phyloP scores from a whole-genome alignment of 495 filamentous ascomycete species.

The Neurospora sp. region DNA sequence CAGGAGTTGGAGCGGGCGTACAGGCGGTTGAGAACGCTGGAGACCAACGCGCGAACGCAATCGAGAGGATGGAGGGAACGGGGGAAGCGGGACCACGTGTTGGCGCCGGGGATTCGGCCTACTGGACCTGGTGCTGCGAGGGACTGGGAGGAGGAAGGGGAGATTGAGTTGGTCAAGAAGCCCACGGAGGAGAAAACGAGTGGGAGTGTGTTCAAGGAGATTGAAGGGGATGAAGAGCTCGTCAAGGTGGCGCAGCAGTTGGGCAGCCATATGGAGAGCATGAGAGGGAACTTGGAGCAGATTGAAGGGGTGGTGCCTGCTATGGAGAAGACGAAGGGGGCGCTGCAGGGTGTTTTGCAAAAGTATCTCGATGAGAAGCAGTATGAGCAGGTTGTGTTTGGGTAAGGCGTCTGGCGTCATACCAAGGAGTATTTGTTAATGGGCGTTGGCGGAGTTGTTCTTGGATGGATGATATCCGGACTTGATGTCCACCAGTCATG shows the following conservation, averaged over 20 bases:
- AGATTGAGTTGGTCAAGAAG: constrained; percentile 12
- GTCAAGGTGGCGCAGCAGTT: constrained; percentile 30
- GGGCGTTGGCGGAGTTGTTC: neutral
- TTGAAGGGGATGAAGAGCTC: constrained; percentile 26
- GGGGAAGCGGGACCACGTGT: constrained; percentile 29
- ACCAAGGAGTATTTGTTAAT: neutral
- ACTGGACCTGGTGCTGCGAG: neutral
- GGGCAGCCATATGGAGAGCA: constrained; percentile 42
- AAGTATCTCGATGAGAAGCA: constrained; percentile 34
- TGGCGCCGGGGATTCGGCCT: constrained; percentile 23
- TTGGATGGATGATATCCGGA: neutral
- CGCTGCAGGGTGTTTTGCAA: constrained; percentile 28
- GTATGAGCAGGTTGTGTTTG: constrained; percentile 33
- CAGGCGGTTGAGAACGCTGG: constrained; percentile 22
- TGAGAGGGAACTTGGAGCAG: constrained; percentile 48
- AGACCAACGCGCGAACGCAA: constrained; percentile 30
- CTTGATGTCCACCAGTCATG: neutral
- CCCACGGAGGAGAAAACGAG: constrained; percentile 1
- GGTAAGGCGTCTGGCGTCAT: constrained; percentile 9
- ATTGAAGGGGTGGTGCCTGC: constrained; percentile 35
- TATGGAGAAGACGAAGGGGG: constrained; percentile 34
- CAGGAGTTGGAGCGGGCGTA: constrained; percentile 30
- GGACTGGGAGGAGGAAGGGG: neutral
- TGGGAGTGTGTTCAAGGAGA: constrained; percentile 23
- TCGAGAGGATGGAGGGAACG: constrained; percentile 25